Evolutionary conservation across 1,139 yeast species (phyloP), one percentile per base, ranked within the genome.

Genomic region (Geotrichum klebahnii): DNA sequence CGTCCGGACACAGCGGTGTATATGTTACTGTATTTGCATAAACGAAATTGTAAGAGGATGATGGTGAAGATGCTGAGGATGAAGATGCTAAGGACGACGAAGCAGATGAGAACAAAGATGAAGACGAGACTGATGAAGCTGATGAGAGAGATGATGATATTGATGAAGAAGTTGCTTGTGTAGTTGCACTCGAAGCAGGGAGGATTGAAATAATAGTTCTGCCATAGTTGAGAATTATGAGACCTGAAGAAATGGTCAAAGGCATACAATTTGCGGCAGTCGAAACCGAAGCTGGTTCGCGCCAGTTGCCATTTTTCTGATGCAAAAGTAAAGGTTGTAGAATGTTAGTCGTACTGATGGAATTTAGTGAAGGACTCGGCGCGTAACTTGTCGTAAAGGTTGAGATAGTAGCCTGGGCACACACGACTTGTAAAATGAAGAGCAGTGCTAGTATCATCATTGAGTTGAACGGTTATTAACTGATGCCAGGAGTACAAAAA

Each of bases 1-100:
- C 44, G 36, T 46, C 48, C n/a, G 50, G 50, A 29, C 53, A 50
- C 22, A 34, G 37, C 9, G 50, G 50, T 26, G 41, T 33, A 31
- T 41, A 50, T 9, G 44, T 42, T 14, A 32, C 39, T 26, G 36
- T 41, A 16, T 35, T 16, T 8, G 49, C 44, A 40, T 23, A 26
- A n/a, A 14, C 28, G 39, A 23, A 14, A 9, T 12, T 16, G 35
- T 20, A 9, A 20, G 36, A 6, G 12, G 34, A 23, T 17, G 29
- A 9, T 2, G 6, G 29, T 16, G 47, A 14, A 29, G 5, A 16
- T 3, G n/a, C 20, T 20, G 36, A 29, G 16, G 6, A 24, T 6
- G 44, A 8, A 4, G 31, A n/a, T n/a, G n/a, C n/a, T n/a, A n/a
- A n/a, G n/a, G n/a, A n/a, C n/a, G n/a, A n/a, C n/a, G n/a, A n/a